Percentiles rank a stretch among this genome's conserved stretches.
Evolutionary conservation across 1,284 basidiomycete genomes (phyloP).

Genomic region (Microbotryomycetes sp.): DNA sequence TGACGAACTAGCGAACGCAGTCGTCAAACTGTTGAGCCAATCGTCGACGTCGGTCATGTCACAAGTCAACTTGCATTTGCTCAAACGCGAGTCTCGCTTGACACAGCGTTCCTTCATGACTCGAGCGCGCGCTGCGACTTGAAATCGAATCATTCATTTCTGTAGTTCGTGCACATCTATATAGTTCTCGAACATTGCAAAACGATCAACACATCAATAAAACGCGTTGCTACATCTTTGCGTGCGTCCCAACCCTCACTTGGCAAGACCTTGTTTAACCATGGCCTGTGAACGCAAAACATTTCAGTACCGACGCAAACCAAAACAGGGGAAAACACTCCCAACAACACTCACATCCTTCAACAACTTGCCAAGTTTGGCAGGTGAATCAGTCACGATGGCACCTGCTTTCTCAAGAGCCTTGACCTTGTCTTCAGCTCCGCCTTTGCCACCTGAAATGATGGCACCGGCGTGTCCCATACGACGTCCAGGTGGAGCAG

Average conservation of each 20-base stretch:
- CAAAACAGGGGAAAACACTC: background rate
- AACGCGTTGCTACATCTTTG: slow-evolving; percentile 35
- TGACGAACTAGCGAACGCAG: too few species aligned
- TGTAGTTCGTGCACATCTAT: too few species aligned
- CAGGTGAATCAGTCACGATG: slow-evolving; percentile 92
- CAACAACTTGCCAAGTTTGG: slow-evolving; percentile 83
- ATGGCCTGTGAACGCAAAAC: background rate
- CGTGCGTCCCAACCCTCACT: slow-evolving; percentile 36
- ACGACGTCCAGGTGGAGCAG: slow-evolving; percentile 91
- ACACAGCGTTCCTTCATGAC: too few species aligned
- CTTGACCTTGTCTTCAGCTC: slow-evolving; percentile 89
- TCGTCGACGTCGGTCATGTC: too few species aligned
- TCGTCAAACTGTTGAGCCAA: too few species aligned
- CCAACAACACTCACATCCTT: slow-evolving; percentile 54
- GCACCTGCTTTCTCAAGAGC: slow-evolving; percentile 92
- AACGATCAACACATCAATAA: too few species aligned
- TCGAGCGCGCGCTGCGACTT: too few species aligned
- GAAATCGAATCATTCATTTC: too few species aligned
- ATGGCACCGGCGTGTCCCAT: slow-evolving; percentile 96
- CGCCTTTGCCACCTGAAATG: slow-evolving; percentile 95
- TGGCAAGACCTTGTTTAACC: slow-evolving; percentile 1
- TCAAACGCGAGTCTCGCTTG: too few species aligned
- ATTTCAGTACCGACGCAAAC: background rate
- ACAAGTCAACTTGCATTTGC: too few species aligned
- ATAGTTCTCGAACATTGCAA: too few species aligned